These are phyloP conservation scores for Plasmodium malariae DNA, from an alignment of 169 alveolate species.

Conservation along the genomic window DNA sequence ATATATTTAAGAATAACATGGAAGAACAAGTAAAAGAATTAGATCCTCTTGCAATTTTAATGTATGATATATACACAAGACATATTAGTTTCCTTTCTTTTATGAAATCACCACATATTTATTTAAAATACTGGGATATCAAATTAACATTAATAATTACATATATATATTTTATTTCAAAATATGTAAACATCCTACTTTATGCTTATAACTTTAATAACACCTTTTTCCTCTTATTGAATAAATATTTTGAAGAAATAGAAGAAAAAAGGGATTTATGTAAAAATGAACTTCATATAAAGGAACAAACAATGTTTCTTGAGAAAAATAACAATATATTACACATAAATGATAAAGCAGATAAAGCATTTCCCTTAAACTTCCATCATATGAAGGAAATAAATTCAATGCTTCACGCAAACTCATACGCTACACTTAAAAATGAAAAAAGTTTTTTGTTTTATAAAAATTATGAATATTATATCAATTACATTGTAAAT, in stretches of 20 bases:
- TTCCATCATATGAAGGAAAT: too few relatives aligned
- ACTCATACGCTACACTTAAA: too few relatives aligned
- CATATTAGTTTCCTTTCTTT: slow-evolving; percentile 32
- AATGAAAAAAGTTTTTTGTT: slow-evolving; percentile 43
- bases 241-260: slow-evolving; percentile 9
- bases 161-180: slow-evolving; percentile 52
- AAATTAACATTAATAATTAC: slow-evolving; percentile 59
- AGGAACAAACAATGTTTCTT: too few relatives aligned
- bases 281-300: too few relatives aligned
- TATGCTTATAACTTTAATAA: slow-evolving; percentile 57
- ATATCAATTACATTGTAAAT: slow-evolving; percentile 51
- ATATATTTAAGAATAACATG: slow-evolving; percentile 64
- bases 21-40: slow-evolving; percentile 42
- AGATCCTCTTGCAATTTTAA: slow-evolving; percentile 28
- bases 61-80: slow-evolving; percentile 60
- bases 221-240: slow-evolving; percentile 19
- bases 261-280: not conserved
- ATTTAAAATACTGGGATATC: slow-evolving; percentile 74
- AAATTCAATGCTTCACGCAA: too few relatives aligned
- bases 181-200: slow-evolving; percentile 50
- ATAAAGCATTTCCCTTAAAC: too few relatives aligned
- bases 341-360: too few relatives aligned
- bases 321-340: too few relatives aligned
- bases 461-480: slow-evolving; percentile 64
- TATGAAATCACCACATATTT: slow-evolving; percentile 59